Evolutionary conservation across 2,329 filamentous ascomycete genomes (phyloP).

Genomic region (Venturia effusa): DNA sequence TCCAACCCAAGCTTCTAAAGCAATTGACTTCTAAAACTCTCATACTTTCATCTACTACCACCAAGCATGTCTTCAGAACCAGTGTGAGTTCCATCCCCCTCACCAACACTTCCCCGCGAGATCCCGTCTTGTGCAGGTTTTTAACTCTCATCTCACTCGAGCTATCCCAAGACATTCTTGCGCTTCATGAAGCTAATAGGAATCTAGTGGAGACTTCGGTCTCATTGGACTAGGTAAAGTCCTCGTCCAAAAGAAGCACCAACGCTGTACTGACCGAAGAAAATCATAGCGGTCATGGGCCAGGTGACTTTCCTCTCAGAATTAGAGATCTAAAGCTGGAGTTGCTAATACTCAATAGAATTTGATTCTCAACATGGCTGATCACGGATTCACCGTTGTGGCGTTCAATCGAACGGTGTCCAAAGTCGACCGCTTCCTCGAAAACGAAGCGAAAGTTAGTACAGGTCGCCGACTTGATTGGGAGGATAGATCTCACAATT

Average conservation of each 20-base stretch:
- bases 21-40: neutral
- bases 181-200: conserved; percentile 9
- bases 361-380: conserved; percentile 45
- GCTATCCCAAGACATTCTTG: neutral
- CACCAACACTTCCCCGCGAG: neutral
- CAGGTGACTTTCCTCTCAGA: too few species aligned
- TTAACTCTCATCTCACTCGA: neutral
- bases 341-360: too few species aligned
- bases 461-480: too few species aligned
- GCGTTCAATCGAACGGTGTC: conserved; percentile 97
- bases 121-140: neutral
- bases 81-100: neutral
- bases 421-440: conserved; percentile 24
- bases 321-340: too few species aligned
- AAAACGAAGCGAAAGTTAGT: conserved; percentile 39
- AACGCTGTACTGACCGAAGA: neutral
- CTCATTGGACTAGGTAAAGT: conserved; percentile 44
- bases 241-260: too few species aligned
- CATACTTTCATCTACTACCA: neutral
- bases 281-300: neutral
- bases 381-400: conserved; percentile 77
- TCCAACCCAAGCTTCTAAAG: neutral
- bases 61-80: neutral
- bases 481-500: too few species aligned
- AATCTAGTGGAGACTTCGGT: conserved; percentile 40